phyloP scores from a whole-genome alignment of 148 eudicot genomes.

The Beta vulgaris region DNA sequence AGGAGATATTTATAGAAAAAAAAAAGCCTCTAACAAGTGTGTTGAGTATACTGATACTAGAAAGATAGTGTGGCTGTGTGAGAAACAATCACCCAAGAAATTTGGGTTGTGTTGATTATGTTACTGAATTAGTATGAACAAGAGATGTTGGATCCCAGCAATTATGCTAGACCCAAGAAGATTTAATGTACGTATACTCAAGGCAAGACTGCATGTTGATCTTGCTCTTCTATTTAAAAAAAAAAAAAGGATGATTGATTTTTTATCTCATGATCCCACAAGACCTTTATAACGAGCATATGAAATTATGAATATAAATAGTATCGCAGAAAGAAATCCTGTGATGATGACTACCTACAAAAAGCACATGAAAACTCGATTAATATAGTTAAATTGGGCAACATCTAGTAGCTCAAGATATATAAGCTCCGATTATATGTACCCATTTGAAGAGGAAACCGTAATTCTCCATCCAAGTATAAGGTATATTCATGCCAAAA shows the following conservation, averaged over 20 bases:
- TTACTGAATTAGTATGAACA: background rate
- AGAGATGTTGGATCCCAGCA: background rate
- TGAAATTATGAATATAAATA: constrained; percentile 41
- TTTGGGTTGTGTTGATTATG: background rate
- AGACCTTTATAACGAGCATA: constrained; percentile 71
- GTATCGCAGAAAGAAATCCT: constrained; percentile 30
- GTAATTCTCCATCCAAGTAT: constrained; percentile 46
- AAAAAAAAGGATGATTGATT: background rate
- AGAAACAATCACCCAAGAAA: too few relatives aligned
- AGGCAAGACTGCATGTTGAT: background rate
- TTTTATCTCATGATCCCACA: constrained; percentile 51
- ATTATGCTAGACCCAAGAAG: background rate
- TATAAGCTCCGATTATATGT: constrained; percentile 7
- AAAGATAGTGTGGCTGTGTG: too few relatives aligned
- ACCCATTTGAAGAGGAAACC: constrained; percentile 67
- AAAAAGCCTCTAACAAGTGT: background rate
- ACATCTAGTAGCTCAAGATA: background rate
- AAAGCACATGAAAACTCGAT: background rate
- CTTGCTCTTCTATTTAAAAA: background rate
- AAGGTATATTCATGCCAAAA: constrained; percentile 76
- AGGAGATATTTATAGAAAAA: background rate
- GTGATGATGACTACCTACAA: constrained; percentile 43
- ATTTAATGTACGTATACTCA: background rate
- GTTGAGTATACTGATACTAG: background rate
- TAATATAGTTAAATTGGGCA: background rate